phyloP scores from a whole-genome alignment of 306 rosid genomes.

The Hippophae tibetana region DNA sequence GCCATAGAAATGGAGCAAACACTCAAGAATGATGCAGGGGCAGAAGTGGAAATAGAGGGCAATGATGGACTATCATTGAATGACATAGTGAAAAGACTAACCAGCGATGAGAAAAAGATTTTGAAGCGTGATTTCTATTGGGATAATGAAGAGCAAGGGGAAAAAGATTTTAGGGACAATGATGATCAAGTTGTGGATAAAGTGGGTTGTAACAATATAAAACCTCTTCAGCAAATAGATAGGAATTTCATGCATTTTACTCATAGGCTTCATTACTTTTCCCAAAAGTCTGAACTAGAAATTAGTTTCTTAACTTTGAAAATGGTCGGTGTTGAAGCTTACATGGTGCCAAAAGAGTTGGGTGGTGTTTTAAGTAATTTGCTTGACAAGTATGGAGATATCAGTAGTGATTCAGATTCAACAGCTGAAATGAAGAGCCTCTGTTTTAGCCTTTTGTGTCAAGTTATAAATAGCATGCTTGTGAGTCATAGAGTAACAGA shows the following conservation, averaged over 20 bases:
- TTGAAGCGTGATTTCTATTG: no score
- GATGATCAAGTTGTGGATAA: not conserved
- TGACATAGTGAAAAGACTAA: not conserved
- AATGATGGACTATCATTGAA: not conserved
- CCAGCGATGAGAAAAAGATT: not conserved
- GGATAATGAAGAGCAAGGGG: not conserved
- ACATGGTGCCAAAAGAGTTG: not conserved
- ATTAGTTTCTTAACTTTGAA: not conserved
- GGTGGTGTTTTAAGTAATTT: not conserved
- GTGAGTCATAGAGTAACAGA: not conserved
- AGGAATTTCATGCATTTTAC: not conserved
- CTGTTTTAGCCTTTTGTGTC: not conserved
- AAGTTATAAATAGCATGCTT: not conserved
- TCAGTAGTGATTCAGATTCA: not conserved
- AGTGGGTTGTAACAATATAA: not conserved
- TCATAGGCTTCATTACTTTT: not conserved
- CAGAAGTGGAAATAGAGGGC: not conserved
- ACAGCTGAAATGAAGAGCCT: not conserved
- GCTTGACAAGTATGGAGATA: slow-evolving; percentile 3
- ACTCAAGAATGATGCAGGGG: no score
- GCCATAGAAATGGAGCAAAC: not conserved
- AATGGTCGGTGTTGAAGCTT: not conserved
- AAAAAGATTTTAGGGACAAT: not conserved
- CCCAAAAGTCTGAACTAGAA: not conserved
- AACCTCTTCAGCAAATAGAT: not conserved